Conservation (phyloP, 2,329 filamentous ascomycete species). For the Polychaeton citri region DNA sequence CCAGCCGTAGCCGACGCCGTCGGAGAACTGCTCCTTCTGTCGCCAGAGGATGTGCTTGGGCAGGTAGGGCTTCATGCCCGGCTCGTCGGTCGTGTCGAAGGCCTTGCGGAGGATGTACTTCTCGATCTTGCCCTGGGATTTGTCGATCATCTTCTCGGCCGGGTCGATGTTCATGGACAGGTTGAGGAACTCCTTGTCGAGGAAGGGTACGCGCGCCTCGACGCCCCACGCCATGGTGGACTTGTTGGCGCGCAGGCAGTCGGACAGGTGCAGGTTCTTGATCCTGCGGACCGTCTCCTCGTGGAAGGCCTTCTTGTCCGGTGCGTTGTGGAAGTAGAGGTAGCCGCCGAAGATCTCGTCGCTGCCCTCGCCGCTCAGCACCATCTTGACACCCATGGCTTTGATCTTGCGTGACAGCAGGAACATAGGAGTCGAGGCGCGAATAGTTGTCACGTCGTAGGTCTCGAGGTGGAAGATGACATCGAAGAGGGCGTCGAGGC, state of each 20-base stretch:
- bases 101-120: constrained; percentile 98
- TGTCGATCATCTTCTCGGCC: constrained; percentile 86
- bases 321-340: constrained; percentile 94
- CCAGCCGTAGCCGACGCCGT: constrained; percentile 98
- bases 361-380: constrained; percentile 87
- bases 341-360: constrained; percentile 99
- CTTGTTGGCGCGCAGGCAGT: constrained; percentile 97
- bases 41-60: constrained; percentile 92
- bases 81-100: constrained; percentile 74
- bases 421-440: constrained; percentile 98
- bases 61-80: constrained; percentile 70
- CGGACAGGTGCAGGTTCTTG: constrained; percentile 92
- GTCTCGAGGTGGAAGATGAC: constrained; percentile 97
- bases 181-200: constrained; percentile 95
- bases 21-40: constrained; percentile 99
- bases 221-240: constrained; percentile 96
- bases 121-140: constrained; percentile 59
- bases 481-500: constrained; percentile 88
- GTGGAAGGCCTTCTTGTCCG: constrained; percentile 85
- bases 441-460: constrained; percentile 96
- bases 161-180: constrained; percentile 89
- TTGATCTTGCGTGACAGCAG: constrained; percentile 97
- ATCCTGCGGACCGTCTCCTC: constrained; percentile 86
- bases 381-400: constrained; percentile 99
- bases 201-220: constrained; percentile 92